Conservation (phyloP, 352 stramenopile species). For the Phytophthora rubi region DNA sequence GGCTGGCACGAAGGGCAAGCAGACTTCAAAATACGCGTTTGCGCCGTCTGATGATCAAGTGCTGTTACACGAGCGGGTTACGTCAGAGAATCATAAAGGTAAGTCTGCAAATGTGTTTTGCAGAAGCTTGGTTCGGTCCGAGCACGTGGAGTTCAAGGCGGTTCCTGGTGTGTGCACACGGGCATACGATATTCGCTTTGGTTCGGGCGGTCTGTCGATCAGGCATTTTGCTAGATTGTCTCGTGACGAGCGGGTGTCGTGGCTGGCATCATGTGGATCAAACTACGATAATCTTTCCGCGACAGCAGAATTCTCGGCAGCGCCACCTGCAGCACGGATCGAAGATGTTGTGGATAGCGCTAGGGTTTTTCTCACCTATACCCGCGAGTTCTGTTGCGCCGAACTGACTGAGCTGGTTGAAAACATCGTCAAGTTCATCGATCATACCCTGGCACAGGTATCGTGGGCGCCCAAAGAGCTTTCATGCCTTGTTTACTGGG, state of each 20-base stretch:
- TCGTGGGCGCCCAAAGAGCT: constrained; percentile 8
- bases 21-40: background rate
- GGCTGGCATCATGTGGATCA: constrained; percentile 1
- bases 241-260: background rate
- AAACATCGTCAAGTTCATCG: constrained; percentile 2
- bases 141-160: background rate
- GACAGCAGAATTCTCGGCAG: constrained; percentile 12
- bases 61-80: background rate
- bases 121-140: background rate
- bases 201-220: constrained; percentile 5
- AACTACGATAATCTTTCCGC: constrained; percentile 14
- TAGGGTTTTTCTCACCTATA: constrained; percentile 8
- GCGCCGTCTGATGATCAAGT: constrained; percentile 1
- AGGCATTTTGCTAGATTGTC: constrained; percentile 1
- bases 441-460: constrained; percentile 5
- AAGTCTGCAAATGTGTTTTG: background rate
- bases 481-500: background rate
- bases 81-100: background rate
- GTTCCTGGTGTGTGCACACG: background rate
- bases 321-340: background rate
- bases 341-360: constrained; percentile 5
- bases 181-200: background rate
- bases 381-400: background rate
- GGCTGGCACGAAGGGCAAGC: background rate
- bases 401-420: background rate